Base-by-base conservation (phyloP, 2,329 filamentous ascomycete species). In the Xylaria sp. region DNA sequence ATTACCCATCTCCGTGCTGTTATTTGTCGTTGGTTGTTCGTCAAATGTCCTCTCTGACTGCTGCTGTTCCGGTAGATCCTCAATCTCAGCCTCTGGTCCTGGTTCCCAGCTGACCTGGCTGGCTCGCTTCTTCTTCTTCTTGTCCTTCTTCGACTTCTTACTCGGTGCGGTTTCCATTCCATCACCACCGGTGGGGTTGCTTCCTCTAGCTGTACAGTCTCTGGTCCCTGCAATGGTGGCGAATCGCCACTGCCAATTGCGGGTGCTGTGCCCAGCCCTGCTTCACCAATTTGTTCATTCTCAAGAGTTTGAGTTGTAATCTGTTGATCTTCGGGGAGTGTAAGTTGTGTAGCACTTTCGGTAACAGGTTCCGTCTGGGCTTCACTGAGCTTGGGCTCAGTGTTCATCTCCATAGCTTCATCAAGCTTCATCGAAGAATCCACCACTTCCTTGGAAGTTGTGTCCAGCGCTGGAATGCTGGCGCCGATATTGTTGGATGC, bases 141-240 rank as follows among this genome's bases (percentile, higher is more conserved):
- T 77, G 61, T 74, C 69, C 64, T 80, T 79, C 69, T 79, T 79
- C 31, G 70, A 69, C 57, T 68, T 78, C 65, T 78, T 78, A 52
- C 67, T 70, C 25, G 59, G 61, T 35, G 46, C 31, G 31, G 64
- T 59, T n/a, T 67, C 64, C 46, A 43, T 46, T 57, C 64, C 61
- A 46, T 66, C 51, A 61, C 71, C 47, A 65, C 57, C 52, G 61
- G 47, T 9, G 61, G 52, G 50, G 50, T 9, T 37, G 63, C 38
- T 33, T 68, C 55, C 60, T 69, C 61, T 37, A 56, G 42, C 28
- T 69, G 64, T 33, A 55, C 53, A 45, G 62, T 19, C 37, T 61
- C 43, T n/a, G 45, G 35, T 37, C 40, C 43, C 28, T 58, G 53
- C 15, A 47, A 42, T 38, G 50, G 49, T 25, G 57, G 40, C 23